Conservation (phyloP, 441 rosid species). For the Hypseocharis bilobata region DNA sequence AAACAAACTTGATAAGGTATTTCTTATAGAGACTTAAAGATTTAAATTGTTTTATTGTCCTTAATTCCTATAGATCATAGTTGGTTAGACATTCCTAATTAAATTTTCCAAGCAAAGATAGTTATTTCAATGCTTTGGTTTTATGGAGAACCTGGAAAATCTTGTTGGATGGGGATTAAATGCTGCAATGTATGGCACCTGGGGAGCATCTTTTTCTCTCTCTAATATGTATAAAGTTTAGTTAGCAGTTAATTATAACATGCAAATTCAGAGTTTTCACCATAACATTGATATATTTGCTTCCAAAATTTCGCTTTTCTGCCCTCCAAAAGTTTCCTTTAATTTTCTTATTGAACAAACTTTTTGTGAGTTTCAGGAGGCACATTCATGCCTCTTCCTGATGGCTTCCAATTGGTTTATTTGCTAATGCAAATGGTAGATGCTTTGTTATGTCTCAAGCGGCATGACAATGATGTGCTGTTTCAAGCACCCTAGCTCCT, state of each 20-base stretch:
- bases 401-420: too few species aligned
- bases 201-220: too few species aligned
- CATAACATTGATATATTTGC: too few species aligned
- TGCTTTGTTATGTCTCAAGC: neutral
- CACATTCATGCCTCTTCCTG: neutral
- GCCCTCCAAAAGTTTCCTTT: too few species aligned
- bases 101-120: neutral
- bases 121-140: too few species aligned
- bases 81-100: neutral
- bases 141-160: neutral
- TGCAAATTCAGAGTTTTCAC: too few species aligned
- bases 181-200: neutral
- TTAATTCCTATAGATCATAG: neutral
- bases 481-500: too few species aligned
- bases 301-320: too few species aligned
- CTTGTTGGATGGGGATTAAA: neutral
- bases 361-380: neutral
- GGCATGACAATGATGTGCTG: too few species aligned
- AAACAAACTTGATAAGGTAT: conserved; percentile 64
- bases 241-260: neutral
- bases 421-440: too few species aligned
- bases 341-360: too few species aligned
- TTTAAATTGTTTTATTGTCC: neutral
- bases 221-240: neutral
- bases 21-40: neutral